A percentile compares a stretch with the other conserved stretches of the same genome.
Evolutionary conservation across 208 protist species (phyloP).

Genomic region (Leishmania braziliensis): DNA sequence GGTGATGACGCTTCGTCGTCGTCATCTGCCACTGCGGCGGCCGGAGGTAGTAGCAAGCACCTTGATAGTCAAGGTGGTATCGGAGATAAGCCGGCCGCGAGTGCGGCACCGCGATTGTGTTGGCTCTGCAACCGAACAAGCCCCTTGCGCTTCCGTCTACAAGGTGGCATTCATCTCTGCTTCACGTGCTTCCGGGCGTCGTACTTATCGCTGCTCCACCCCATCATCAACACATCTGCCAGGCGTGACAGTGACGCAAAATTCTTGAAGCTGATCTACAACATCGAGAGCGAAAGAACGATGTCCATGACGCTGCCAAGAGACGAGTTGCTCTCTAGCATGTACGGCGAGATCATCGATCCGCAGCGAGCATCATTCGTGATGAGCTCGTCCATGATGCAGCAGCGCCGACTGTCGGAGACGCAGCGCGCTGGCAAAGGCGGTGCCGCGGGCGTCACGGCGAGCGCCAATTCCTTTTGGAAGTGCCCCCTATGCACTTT

Average conservation of each 20-base stretch:
- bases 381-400: slow-evolving; percentile 46
- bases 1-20: background rate
- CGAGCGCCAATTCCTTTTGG: slow-evolving; percentile 30
- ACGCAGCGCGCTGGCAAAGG: background rate
- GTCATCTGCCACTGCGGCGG: background rate
- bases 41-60: background rate
- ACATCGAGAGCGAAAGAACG: slow-evolving; percentile 29
- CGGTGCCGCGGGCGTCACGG: background rate
- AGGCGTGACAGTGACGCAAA: slow-evolving; percentile 44
- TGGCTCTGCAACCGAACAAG: slow-evolving; percentile 62
- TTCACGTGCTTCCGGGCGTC: slow-evolving; percentile 70
- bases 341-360: slow-evolving; percentile 34
- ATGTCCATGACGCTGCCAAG: slow-evolving; percentile 12
- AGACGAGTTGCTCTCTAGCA: slow-evolving; percentile 27
- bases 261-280: slow-evolving; percentile 50
- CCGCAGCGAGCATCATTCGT: slow-evolving; percentile 50
- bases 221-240: slow-evolving; percentile 50
- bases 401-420: slow-evolving; percentile 16
- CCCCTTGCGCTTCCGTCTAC: slow-evolving; percentile 41
- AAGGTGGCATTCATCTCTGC: slow-evolving; percentile 55
- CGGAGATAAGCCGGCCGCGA: background rate
- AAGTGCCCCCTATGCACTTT: slow-evolving; percentile 64
- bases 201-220: slow-evolving; percentile 51
- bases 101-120: slow-evolving; percentile 27
- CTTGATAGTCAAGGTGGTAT: background rate